Base-by-base conservation (phyloP, 2,329 filamentous ascomycete genomes). In the Paraconiothyrium brasiliense region DNA sequence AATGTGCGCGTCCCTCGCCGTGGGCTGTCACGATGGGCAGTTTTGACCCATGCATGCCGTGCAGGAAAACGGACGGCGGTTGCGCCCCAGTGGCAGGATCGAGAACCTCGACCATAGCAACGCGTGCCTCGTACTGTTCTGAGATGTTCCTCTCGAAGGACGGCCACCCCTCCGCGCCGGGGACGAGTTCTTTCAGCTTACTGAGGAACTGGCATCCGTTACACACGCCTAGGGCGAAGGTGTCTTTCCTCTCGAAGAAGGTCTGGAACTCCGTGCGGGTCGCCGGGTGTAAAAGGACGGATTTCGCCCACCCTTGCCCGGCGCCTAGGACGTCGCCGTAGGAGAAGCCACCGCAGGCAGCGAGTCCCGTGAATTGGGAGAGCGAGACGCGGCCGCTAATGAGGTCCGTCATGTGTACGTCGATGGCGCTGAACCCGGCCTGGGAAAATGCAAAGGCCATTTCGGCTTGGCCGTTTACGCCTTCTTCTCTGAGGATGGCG, bases 171-270 rank as follows among this genome's bases (percentile, higher is more conserved):
- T 83, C 78, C 0, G 93, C 88, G n/a, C 93, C 94, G 0, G 93
- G 94, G 65, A 97, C 96, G 57, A 97, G 83, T 62, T 90, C 88
- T 74, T 92, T 92, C 44, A 96, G 83, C 54, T 93, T 89, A 6
- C 91, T 91, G 44, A 98, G 84, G 88, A 98, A 97, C 80, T 99
- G 95, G 76, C 95, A 98, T 54, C 95, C 95, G 77, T 99, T 99
- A 86, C 95, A 98, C 37, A 98, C 93, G 70, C 95, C 95, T 0
- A 99, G 86, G 0, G 93, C 85, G 79, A 99, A 98, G 0, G 95
- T 98, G 76, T 97, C 93, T 4, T 89, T 87, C 34, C 95, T 88
- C 67, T 89, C 86, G 82, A 98, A 98, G 86, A 97, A 98, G 52
- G 83, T 80, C 71, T 90, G 84, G 81, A 98, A 97, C 69, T 94